Evolutionary conservation across 345 rosid species (phyloP), one percentile per base, ranked within the genome.

Genomic region (Gossypium herbaceum): DNA sequence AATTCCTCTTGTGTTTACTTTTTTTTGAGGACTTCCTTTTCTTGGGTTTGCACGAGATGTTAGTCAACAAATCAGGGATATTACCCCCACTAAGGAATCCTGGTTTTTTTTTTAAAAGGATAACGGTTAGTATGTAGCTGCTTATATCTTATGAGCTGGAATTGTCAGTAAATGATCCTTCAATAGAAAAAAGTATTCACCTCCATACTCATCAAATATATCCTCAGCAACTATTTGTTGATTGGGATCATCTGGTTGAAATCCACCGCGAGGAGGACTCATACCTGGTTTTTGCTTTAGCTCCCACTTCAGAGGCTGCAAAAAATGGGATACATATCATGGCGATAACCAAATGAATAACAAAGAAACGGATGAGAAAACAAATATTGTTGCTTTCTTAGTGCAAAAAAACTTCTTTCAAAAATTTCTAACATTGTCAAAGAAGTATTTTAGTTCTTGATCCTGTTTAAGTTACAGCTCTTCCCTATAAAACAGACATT

Each of bases 211-310:
- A 27, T 95, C 99, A 76, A 93, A 93, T 69, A 94, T 95, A 76
- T 95, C 98, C 82, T 93, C 97, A 4, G 98, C 99, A 34, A 94
- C 97, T 81, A 95, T 90, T 83, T 95, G 98, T 75, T 95, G 99
- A 86, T 93, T 95, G 75, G 98, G 96, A 80, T 95, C 94, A 71
- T 90, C 91, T 11, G 81, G 93, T 79, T 86, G 78, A 86, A 91
- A 95, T 68, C 98, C 99, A 71, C 99, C 99, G 65, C 89, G 97
- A 77, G 98, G 98, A 80, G 98, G 99, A 83, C 96, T 91, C 86
- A 95, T 76, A 50, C 99, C 99, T 10, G 97, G 94, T 85, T 91
- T 89, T 84, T 91, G 98, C 84, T 93, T 95, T 82, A 95, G 82
- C 81, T 93, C 99, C 99, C 99, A 95, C 88, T 92, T 95, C 64